phyloP scores from a whole-genome alignment of 805 yeast genomes.

The Maudiozyma serrabonitensis region DNA sequence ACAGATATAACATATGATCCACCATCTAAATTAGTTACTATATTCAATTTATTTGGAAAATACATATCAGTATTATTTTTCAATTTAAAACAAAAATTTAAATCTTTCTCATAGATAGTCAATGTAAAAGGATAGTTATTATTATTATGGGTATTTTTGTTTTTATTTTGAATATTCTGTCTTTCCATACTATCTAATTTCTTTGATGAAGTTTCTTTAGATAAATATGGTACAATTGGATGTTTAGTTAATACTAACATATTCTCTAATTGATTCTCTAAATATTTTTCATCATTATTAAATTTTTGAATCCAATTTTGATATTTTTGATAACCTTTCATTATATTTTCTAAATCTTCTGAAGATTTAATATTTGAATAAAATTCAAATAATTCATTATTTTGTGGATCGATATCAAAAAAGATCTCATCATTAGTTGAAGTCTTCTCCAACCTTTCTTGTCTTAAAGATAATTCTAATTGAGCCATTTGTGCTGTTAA shows the following conservation, averaged over 20 bases:
- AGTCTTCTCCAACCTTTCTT: background rate
- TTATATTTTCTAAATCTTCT: background rate
- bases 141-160: background rate
- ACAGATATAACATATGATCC: background rate
- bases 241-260: background rate
- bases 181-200: background rate
- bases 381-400: constrained; percentile 1
- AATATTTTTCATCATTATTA: constrained; percentile 1
- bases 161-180: background rate
- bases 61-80: constrained; percentile 1
- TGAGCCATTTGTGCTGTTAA: background rate
- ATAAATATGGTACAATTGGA: background rate
- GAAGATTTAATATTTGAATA: background rate
- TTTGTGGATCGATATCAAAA: constrained; percentile 1
- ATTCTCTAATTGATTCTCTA: background rate
- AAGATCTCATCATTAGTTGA: background rate
- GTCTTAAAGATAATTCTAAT: background rate
- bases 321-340: background rate
- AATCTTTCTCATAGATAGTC: constrained; percentile 3
- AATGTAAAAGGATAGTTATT: background rate
- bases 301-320: background rate
- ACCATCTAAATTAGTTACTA: background rate
- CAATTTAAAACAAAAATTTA: constrained; percentile 3
- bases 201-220: background rate
- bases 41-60: background rate